These are phyloP conservation scores for Saturnispora galanensis DNA, from an alignment of 805 yeast genomes.

Conservation along the genomic window DNA sequence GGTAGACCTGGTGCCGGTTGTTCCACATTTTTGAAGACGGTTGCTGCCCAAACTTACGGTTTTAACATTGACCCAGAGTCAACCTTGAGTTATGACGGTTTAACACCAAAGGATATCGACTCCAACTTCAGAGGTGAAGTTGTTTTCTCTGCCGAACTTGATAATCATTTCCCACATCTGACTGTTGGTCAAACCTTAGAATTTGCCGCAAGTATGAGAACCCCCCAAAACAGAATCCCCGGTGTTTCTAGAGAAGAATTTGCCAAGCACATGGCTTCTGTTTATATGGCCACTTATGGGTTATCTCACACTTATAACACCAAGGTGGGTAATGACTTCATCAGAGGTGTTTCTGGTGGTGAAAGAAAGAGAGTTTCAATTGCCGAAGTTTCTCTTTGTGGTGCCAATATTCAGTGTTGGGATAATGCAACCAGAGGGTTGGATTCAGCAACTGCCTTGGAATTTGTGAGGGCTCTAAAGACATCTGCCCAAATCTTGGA, in stretches of 20 bases:
- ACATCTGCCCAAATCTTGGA: slow-evolving; percentile 42
- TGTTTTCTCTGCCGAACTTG: slow-evolving; percentile 59
- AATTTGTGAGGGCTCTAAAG: slow-evolving; percentile 49
- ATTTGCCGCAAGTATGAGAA: slow-evolving; percentile 51
- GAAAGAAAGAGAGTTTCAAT: slow-evolving; percentile 57
- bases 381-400: slow-evolving; percentile 40
- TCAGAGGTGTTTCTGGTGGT: slow-evolving; percentile 62
- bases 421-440: slow-evolving; percentile 66
- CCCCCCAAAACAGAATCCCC: slow-evolving; percentile 52
- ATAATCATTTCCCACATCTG: slow-evolving; percentile 57
- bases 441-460: slow-evolving; percentile 62
- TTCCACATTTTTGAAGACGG: slow-evolving; percentile 53
- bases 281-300: slow-evolving; percentile 26
- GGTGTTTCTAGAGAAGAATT: slow-evolving; percentile 49
- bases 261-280: slow-evolving; percentile 42
- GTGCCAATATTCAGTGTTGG: slow-evolving; percentile 42
- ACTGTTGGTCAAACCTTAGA: slow-evolving; percentile 57
- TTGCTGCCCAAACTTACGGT: slow-evolving; percentile 52
- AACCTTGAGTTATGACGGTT: slow-evolving; percentile 42
- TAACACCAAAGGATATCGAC: slow-evolving; percentile 40
- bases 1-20: slow-evolving; percentile 85
- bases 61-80: slow-evolving; percentile 40
- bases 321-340: slow-evolving; percentile 52
- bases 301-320: slow-evolving; percentile 43
- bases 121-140: slow-evolving; percentile 58